phyloP scores from a whole-genome alignment of 495 filamentous ascomycete genomes.

The Aspergillus baeticus region DNA sequence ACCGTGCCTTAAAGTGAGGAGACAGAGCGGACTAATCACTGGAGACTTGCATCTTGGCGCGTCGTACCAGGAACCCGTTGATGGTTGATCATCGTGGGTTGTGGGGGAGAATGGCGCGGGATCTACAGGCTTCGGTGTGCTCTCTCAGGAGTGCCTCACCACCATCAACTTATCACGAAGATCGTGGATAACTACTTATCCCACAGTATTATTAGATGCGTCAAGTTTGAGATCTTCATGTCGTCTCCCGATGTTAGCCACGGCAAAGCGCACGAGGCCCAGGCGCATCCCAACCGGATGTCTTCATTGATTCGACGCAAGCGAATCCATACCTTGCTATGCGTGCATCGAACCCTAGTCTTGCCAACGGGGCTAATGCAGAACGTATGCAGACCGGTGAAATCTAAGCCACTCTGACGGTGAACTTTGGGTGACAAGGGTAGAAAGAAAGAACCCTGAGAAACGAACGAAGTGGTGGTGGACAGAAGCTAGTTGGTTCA shows the following conservation, averaged over 20 bases:
- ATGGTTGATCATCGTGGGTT: not conserved
- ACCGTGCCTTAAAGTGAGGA: too few relatives aligned
- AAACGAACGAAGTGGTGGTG: not conserved
- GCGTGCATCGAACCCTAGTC: constrained; percentile 8
- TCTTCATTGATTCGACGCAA: constrained; percentile 3
- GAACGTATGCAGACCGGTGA: constrained; percentile 1
- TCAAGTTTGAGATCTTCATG: not conserved
- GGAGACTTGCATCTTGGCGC: constrained; percentile 14
- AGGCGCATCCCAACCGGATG: not conserved
- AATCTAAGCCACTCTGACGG: constrained; percentile 9
- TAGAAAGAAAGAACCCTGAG: not conserved
- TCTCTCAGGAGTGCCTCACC: not conserved
- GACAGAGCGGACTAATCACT: too few relatives aligned
- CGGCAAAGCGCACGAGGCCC: constrained; percentile 5
- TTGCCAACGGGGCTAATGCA: constrained; percentile 7
- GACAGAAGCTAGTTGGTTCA: not conserved
- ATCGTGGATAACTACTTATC: too few relatives aligned
- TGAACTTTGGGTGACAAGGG: not conserved
- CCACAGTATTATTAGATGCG: not conserved
- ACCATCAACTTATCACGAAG: too few relatives aligned
- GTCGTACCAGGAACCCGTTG: constrained; percentile 17
- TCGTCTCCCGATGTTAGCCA: not conserved
- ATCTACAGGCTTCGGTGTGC: not conserved
- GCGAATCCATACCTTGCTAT: constrained; percentile 6
- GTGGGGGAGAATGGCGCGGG: not conserved